Conservation (phyloP, 2,329 filamentous ascomycete genomes). For the Talaromyces marneffei region DNA sequence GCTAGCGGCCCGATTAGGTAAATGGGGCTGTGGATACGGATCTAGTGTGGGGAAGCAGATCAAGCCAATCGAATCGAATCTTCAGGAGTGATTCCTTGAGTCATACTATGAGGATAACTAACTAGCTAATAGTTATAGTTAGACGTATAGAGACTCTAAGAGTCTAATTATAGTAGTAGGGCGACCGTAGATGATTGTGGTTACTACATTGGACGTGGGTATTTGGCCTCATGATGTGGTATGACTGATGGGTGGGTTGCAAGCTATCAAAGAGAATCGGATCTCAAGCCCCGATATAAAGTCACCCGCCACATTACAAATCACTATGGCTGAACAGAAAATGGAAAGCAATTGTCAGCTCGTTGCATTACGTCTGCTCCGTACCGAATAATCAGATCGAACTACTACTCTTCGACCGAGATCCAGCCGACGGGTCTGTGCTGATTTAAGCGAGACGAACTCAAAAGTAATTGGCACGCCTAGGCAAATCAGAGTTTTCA, state of each 20-base stretch:
- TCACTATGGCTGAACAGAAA: neutral
- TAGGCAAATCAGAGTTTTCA: neutral
- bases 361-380: neutral
- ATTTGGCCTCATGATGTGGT: neutral
- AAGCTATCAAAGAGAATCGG: neutral
- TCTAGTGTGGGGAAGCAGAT: neutral
- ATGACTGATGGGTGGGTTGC: neutral
- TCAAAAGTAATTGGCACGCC: neutral
- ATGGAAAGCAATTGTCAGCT: neutral
- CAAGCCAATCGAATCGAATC: neutral
- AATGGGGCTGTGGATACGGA: neutral
- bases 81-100: neutral
- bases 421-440: neutral
- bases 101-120: no score
- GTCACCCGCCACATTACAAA: neutral
- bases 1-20: constrained; percentile 10
- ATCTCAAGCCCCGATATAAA: no score
- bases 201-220: neutral
- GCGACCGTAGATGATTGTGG: neutral
- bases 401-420: neutral
- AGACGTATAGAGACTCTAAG: neutral
- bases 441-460: neutral
- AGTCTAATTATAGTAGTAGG: neutral
- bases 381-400: neutral
- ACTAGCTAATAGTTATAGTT: no score